phyloP scores from a whole-genome alignment of 192 early-diverging fungal species.

The Neocallimastix lanati region DNA sequence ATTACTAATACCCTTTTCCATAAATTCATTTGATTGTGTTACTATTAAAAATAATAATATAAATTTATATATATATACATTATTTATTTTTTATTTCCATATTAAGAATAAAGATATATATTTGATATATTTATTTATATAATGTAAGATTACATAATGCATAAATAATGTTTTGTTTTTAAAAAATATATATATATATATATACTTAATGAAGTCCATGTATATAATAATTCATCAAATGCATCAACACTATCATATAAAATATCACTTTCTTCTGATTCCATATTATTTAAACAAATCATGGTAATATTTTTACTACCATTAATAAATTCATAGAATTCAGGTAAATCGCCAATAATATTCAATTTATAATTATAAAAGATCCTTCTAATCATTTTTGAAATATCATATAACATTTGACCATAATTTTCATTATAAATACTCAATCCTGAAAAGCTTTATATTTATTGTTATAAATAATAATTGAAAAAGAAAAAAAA shows the following conservation, averaged over 20 bases:
- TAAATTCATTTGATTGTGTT: background rate
- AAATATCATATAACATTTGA: conserved; percentile 18
- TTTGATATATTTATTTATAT: too few relatives aligned
- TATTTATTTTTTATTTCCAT: too few relatives aligned
- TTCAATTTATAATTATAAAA: conserved; percentile 26
- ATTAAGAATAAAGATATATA: too few relatives aligned
- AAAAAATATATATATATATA: too few relatives aligned
- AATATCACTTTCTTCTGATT: background rate
- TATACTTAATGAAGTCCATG: conserved; percentile 40
- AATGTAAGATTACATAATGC: too few relatives aligned
- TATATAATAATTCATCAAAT: conserved; percentile 36
- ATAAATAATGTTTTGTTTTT: too few relatives aligned
- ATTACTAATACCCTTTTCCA: background rate
- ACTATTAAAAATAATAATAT: background rate
- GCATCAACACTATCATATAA: conserved; percentile 27
- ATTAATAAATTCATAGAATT: conserved; percentile 34
- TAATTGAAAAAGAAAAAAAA: too few relatives aligned
- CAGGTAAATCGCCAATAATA: conserved; percentile 23
- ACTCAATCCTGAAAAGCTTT: background rate
- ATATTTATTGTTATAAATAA: too few relatives aligned
- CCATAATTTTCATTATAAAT: conserved; percentile 10
- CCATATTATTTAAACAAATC: background rate
- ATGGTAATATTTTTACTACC: conserved; percentile 32
- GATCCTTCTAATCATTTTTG: conserved; percentile 33
- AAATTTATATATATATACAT: too few relatives aligned